Evolutionary conservation across 1,284 basidiomycete species (phyloP), one percentile per base, ranked within the genome.

Genomic region (Hemileia vastatrix): DNA sequence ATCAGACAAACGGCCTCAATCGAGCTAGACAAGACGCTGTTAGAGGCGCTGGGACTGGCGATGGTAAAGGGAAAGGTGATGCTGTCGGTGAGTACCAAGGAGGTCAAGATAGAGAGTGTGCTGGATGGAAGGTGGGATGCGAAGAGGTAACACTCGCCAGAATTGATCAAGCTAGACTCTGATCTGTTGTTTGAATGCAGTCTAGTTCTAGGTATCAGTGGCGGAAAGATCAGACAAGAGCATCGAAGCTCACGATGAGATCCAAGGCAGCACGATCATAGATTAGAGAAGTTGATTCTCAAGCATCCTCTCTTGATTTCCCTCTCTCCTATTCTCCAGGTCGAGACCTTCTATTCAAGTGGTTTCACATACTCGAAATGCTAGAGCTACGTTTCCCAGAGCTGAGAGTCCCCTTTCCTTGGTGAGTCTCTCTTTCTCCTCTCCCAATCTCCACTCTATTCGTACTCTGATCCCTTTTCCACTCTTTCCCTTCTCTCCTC

Each of bases 331-430:
- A 6, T 32, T 32, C 32, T 3, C 58, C 56, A 40, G 62, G 48
- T 27, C 65, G 74, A 15, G 74, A 75, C 33, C 64, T 74, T 13
- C 68, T 75, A 21, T 72, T 68, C 65, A 72, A 71, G 36, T 75
- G 72, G 70, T 75, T 75, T 57, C 72, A 74, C 67, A 72, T 73
- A 65, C 68, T 75, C 36, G 74, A 75, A 59, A 72, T 75, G 72
- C 69, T 75, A 54, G 74, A 75, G 50, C 66, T 74, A 11, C 70
- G 74, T 11, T 75, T 75, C 32, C 70, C 72, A 0, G 74, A 75
- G 52, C 64, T 75, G 2, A 66, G 72, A 4, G 66, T 68, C 1
- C 67, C 71, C 1, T 74, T 75, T 47, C 65, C 69, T 8, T 75
- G 74, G 74, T 57, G 36, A 44, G 62, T 45, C 23, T 19, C 23